Evolutionary conservation across 495 filamentous ascomycete species (phyloP), one percentile per base, ranked within the genome.

Genomic region (Sordaria brevicollis): DNA sequence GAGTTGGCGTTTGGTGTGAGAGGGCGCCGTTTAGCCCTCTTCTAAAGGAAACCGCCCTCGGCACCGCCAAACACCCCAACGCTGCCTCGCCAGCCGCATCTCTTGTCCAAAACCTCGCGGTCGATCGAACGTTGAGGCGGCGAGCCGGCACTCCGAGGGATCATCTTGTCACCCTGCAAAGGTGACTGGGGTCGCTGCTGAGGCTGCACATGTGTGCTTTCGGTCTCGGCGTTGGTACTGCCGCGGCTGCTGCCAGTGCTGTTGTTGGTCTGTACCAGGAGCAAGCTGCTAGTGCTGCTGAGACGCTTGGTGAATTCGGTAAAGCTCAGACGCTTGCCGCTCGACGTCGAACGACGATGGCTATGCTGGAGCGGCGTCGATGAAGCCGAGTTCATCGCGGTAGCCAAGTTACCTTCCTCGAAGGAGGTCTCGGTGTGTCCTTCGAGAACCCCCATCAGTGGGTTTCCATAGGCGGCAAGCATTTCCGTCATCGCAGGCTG

Each of bases 261-360:
- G 11, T 73, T 73, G 71, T 86, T 87, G 65, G 84, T 83, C 72
- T 87, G 86, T 7, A 86, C 82, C 5, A 87, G 78, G 7, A 88
- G 77, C 62, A 88, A 65, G 71, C 81, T 85, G 70, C 81, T 84
- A 8, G 86, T 86, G 54, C 81, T 83, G 69, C 83, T 84, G 43
- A 88, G 73, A 35, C 85, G 76, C 68, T 84, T 84, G 21, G 86
- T 82, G 70, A 87, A 87, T 35, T 88, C 86, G 71, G 79, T 81
- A 69, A 87, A 87, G 72, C 81, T 83, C 3, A 87, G 79, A 41
- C 83, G 75, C 73, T 85, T 87, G 35, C 69, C 69, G 72, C 76
- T 78, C 35, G 77, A 85, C 15, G 78, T 79, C 25, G 84, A 86
- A 11, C 80, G 78, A 21, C 83, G 81, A 69, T 84, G 57, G 68